These are phyloP conservation scores for Escovopsis sp. DNA, from an alignment of 2,329 filamentous ascomycete genomes.

Conservation along the genomic window DNA sequence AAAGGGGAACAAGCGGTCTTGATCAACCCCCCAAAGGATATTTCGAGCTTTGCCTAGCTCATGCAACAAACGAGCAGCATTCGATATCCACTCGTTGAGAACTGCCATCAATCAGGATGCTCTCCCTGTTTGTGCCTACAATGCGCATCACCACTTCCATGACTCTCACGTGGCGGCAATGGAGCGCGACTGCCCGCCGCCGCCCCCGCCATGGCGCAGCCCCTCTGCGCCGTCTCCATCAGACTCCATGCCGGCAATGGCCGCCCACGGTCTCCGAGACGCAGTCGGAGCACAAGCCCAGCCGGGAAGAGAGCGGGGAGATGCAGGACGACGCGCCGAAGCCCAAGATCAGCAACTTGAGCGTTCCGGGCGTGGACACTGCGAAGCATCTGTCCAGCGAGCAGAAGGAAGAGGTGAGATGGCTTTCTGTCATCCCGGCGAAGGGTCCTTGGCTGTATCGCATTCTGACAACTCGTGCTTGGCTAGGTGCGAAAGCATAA, in stretches of 20 bases:
- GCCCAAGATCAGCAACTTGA: slow-evolving; percentile 37
- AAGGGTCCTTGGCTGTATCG: slow-evolving; percentile 3
- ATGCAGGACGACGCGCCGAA: slow-evolving; percentile 20
- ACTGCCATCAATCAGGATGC: background rate
- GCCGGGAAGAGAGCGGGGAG: background rate
- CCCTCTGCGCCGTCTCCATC: background rate
- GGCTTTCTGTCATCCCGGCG: no score
- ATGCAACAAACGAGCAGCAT: background rate
- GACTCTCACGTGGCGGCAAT: background rate
- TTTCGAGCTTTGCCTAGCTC: background rate
- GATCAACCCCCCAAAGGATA: background rate
- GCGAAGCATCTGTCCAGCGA: slow-evolving; percentile 26
- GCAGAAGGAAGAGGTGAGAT: slow-evolving; percentile 42
- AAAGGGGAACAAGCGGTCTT: background rate
- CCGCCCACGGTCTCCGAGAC: background rate
- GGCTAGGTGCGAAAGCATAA: slow-evolving; percentile 29
- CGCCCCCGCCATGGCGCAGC: background rate
- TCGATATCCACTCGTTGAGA: background rate
- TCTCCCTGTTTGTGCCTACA: background rate
- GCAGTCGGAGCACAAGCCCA: background rate
- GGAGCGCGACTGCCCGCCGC: background rate
- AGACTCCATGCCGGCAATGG: background rate
- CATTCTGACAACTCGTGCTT: no score
- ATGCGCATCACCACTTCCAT: slow-evolving; percentile 1
- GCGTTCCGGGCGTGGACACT: slow-evolving; percentile 20